phyloP scores from a whole-genome alignment of 768 basidiomycete species.

The Podaxis pistillaris region DNA sequence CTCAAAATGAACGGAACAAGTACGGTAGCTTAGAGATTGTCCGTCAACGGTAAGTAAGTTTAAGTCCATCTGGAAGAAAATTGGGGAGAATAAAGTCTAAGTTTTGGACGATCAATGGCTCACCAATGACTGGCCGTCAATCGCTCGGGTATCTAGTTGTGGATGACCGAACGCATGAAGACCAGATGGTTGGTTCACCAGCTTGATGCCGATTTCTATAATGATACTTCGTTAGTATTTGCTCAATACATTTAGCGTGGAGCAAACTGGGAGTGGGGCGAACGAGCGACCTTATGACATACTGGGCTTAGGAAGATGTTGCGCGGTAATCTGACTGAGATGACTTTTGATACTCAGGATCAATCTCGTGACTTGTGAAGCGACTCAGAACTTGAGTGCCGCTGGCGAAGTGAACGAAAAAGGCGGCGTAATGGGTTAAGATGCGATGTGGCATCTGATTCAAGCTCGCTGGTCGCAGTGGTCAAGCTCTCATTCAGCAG shows the following conservation, averaged over 20 bases:
- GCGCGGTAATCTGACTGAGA: not conserved
- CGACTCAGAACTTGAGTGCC: not conserved
- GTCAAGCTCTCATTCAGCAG: not conserved
- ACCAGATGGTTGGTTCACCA: not conserved
- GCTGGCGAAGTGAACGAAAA: not conserved
- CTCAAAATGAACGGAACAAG: too few species aligned
- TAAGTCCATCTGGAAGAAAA: not conserved
- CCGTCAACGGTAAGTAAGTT: not conserved
- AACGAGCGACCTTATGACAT: not conserved
- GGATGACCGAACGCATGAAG: not conserved
- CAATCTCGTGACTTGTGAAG: not conserved
- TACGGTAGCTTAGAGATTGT: too few species aligned
- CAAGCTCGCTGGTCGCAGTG: not conserved
- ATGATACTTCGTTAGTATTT: not conserved
- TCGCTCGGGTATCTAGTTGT: not conserved
- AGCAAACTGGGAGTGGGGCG: not conserved
- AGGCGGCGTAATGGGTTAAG: not conserved
- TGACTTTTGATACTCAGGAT: not conserved
- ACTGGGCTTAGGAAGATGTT: not conserved
- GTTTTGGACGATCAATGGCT: not conserved
- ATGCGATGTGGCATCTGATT: not conserved
- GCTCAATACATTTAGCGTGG: not conserved
- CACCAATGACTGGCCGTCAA: not conserved
- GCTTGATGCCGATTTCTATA: not conserved
- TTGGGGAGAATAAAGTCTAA: too few species aligned